Evolutionary conservation across 140 eudicot species (phyloP).

Genomic region (Anethum foeniculum): DNA sequence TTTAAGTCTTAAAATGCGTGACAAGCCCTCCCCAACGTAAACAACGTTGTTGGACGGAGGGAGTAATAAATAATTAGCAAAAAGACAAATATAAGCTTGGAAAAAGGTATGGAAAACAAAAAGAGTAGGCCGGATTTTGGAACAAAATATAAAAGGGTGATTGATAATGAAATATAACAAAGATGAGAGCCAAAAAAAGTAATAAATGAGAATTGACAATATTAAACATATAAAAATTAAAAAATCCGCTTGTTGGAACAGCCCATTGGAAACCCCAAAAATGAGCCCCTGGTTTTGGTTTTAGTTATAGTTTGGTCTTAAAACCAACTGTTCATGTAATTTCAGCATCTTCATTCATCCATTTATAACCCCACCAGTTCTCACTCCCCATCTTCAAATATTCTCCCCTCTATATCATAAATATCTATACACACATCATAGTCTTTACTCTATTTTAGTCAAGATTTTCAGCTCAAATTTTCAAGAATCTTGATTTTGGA

Average conservation of each 20-base stretch:
- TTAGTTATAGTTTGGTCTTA: conserved; percentile 6
- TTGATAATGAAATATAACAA: not conserved
- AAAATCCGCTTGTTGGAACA: conserved; percentile 44
- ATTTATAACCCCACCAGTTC: conserved; percentile 18
- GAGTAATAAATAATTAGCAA: no score
- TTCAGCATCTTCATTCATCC: conserved; percentile 7
- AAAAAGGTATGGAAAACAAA: no score
- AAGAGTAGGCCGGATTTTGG: no score
- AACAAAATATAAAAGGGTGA: no score
- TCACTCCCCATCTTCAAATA: conserved; percentile 10
- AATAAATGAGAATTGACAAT: no score
- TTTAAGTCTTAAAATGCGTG: no score
- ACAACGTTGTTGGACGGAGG: no score
- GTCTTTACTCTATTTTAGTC: conserved; percentile 5
- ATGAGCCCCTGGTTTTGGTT: conserved; percentile 55
- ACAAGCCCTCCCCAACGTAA: no score
- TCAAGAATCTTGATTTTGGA: conserved; percentile 10
- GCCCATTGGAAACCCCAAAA: conserved; percentile 67
- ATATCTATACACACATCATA: not conserved
- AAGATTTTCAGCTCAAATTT: conserved; percentile 27
- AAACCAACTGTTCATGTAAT: conserved; percentile 23
- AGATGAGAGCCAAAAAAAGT: not conserved
- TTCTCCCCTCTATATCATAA: not conserved
- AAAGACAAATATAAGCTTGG: no score
- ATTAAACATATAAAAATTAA: not conserved